These are phyloP conservation scores for Podila epicladia DNA, from an alignment of 192 early-diverging fungal genomes.

Conservation along the genomic window DNA sequence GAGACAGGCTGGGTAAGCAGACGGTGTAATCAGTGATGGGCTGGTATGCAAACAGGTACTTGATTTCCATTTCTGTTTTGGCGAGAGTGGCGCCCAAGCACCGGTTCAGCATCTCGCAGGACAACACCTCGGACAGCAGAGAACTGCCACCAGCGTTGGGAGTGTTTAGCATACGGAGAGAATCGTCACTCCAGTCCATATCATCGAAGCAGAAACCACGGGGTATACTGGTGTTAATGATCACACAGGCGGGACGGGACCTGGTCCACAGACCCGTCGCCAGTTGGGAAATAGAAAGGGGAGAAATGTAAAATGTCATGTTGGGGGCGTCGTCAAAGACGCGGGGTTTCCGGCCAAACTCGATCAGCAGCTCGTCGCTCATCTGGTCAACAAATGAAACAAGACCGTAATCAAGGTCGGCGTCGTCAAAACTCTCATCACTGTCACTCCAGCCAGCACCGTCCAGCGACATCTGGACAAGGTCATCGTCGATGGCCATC, in stretches of 20 bases:
- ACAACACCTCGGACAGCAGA: conserved; percentile 57
- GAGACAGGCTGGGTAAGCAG: conserved; percentile 33
- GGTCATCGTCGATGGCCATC: conserved; percentile 4
- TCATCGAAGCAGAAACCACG: conserved; percentile 39
- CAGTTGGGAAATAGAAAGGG: conserved; percentile 29
- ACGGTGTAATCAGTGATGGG: conserved; percentile 63
- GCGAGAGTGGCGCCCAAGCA: conserved; percentile 53
- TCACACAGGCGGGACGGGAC: conserved; percentile 34
- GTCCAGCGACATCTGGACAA: background rate
- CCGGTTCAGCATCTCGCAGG: conserved; percentile 55
- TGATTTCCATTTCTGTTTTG: conserved; percentile 64
- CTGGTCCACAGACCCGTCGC: conserved; percentile 25
- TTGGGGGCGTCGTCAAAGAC: conserved; percentile 26
- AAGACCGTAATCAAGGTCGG: background rate
- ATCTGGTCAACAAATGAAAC: conserved; percentile 2
- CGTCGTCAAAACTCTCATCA: conserved; percentile 6
- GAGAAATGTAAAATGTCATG: conserved; percentile 37
- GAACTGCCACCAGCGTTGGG: conserved; percentile 64
- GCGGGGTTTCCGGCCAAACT: conserved; percentile 28
- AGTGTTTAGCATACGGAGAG: conserved; percentile 40
- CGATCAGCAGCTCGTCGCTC: conserved; percentile 17
- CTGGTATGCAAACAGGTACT: conserved; percentile 47
- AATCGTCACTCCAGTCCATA: conserved; percentile 38
- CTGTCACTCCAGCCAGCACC: conserved; percentile 9
- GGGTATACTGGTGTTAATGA: conserved; percentile 44